Evolutionary conservation across 1,284 basidiomycete genomes (phyloP), one percentile per base, ranked within the genome.

Genomic region (Cutaneotrichosporon dermatis): DNA sequence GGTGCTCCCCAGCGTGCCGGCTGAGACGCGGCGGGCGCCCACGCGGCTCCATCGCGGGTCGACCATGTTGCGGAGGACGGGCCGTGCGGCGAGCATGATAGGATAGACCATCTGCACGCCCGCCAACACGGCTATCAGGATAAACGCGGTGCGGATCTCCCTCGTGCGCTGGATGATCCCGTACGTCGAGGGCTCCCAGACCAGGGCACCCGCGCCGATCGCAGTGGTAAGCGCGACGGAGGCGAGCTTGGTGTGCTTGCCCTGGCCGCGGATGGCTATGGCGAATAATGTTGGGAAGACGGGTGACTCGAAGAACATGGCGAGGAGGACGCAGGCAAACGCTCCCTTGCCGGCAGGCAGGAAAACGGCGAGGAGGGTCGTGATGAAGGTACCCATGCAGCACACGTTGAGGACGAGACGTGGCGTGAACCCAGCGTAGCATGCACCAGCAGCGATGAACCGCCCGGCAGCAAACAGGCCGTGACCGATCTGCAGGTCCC

Each of bases 271-370:
- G 1, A 76, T 55, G 1, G 66, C 68, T 34, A 73, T 75, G 33
- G 76, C 75, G 66, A 73, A 77, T 5, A 78, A 33, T 0, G 70
- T 68, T 4, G 76, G 76, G 64, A 78, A 77, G 34, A 76, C 73
- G 34, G 75, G 67, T 3, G 69, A 65, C 61, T 78, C 72, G 62
- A 76, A 77, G 59, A 76, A 73, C 45, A 68, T 61, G 54, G 68
- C 54, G 4, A 78, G 65, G 37, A 76, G 65, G 33, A 75, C 64
- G 37, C 63, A 58, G 6, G 57, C 65, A 25, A 69, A 58, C 1
- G 69, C 54, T 8, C 63, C 66, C n/a, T 60, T 61, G n/a, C 67
- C 66, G 0, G 39, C 52, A 1, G 69, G 65, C 1, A 77, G 61
- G 4, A 71, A 55, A 9, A 71, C 65, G 1, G 69, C 60, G 43